phyloP scores from a whole-genome alignment of 169 alveolate genomes.

The Nephromyces sp. region DNA sequence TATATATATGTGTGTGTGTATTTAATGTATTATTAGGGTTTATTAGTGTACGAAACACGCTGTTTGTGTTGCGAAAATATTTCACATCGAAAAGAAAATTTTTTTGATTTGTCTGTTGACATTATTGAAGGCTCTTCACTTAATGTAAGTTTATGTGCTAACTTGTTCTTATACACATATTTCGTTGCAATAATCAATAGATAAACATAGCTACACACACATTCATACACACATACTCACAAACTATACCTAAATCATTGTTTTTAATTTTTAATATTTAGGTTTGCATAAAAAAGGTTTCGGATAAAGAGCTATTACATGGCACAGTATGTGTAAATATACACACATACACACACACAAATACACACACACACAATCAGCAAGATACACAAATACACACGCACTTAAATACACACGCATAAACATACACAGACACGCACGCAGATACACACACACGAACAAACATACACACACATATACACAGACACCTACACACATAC shows the following conservation, averaged over 20 bases:
- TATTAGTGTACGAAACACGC: neutral
- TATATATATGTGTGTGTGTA: too few species aligned
- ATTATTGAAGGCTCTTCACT: constrained; percentile 1
- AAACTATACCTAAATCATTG: neutral
- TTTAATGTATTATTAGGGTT: neutral
- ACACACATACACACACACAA: neutral
- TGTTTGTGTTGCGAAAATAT: constrained; percentile 6
- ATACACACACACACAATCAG: neutral
- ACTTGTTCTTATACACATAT: neutral
- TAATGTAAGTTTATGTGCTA: neutral
- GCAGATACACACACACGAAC: too few species aligned
- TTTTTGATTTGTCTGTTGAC: constrained; percentile 9
- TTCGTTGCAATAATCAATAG: neutral
- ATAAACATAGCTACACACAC: neutral
- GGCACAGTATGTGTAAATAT: neutral
- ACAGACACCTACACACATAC: neutral
- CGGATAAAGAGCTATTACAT: neutral
- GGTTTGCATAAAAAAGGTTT: constrained; percentile 9
- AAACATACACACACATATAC: neutral
- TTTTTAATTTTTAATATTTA: neutral
- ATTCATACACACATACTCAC: neutral
- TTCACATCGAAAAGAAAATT: neutral
- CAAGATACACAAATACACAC: neutral
- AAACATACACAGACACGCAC: neutral
- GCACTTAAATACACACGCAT: neutral